Evolutionary conservation across 257 asterid genomes (phyloP), one percentile per base, ranked within the genome.

Genomic region (Fraxinus excelsior): DNA sequence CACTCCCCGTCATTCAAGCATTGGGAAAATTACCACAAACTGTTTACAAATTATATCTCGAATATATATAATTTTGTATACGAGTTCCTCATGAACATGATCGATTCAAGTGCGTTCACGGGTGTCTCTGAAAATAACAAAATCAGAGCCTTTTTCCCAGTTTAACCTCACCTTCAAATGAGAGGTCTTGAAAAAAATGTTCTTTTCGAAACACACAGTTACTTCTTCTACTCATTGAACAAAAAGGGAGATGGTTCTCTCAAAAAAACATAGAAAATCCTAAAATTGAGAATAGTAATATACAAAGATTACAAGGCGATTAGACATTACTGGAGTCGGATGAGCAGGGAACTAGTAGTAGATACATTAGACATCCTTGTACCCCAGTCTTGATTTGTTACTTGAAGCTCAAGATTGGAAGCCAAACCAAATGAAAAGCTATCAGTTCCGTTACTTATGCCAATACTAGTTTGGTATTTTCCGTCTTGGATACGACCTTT

Each of bases 371-470:
- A 74, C 78, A 40, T 66, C 56, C 49, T 38, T 32, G 18, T 75
- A 73, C 72, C 65, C 66, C 42, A 13, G 29, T 46, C 56, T 74
- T 76, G 76, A 70, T 40, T 62, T 31, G 49, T 67, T n/a, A 65
- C 26, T 72, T 58, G 73, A 80, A 80, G 69, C 76, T 53, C 75
- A 67, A 74, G 18, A 74, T 38, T 42, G 4, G 49, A 49, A 40
- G 8, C 49, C 76, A 65, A 40, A 51, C 35, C 73, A 46, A 58
- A 71, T 49, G 85, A 11, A 80, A 81, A 78, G 80, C 25, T 65
- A 80, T 75, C 78, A 78, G 72, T 75, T 83, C 75, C 75, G 69
- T 81, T 76, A 23, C 58, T 78, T 70, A 80, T 75, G 80, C 83
- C 79, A 79, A 78, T 79, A 80, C 72, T 77, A 23, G 74, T 80